Conservation (phyloP, 2,329 filamentous ascomycete species). For the Aspergillus sp. region DNA sequence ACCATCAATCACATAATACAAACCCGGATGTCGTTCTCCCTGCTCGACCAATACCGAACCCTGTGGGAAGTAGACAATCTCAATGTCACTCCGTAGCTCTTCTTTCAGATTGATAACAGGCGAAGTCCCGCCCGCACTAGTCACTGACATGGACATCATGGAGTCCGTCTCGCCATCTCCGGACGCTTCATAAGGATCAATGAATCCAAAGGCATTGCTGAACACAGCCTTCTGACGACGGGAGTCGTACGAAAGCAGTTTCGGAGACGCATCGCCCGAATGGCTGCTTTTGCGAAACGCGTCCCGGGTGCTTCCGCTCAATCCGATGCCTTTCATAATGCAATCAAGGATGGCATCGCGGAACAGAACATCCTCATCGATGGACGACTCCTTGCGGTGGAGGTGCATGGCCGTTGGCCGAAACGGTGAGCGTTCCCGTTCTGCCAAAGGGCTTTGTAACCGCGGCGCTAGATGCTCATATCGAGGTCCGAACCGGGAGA, state of each 20-base stretch:
- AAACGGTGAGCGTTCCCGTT: conserved; percentile 33
- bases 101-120: conserved; percentile 61
- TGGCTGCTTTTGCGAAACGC: conserved; percentile 52
- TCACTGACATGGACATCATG: conserved; percentile 58
- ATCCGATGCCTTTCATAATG: conserved; percentile 87
- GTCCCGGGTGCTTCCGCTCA: conserved; percentile 58
- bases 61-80: conserved; percentile 96
- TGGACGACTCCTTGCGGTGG: conserved; percentile 68
- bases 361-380: conserved; percentile 84
- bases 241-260: conserved; percentile 74
- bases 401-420: conserved; percentile 19
- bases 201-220: conserved; percentile 82
- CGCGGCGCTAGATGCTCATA: conserved; percentile 31
- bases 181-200: conserved; percentile 67
- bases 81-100: conserved; percentile 83
- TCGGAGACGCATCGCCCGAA: conserved; percentile 78
- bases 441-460: conserved; percentile 35
- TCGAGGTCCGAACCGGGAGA: conserved; percentile 53
- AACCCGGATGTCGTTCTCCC: conserved; percentile 87
- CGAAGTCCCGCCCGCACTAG: conserved; percentile 52
- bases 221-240: conserved; percentile 71
- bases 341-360: conserved; percentile 85
- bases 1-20: conserved; percentile 97
- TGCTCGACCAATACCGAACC: conserved; percentile 92
- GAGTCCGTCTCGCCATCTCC: conserved; percentile 82